Evolutionary conservation across 2,329 filamentous ascomycete genomes (phyloP).

Genomic region (Ophiostoma piceae): DNA sequence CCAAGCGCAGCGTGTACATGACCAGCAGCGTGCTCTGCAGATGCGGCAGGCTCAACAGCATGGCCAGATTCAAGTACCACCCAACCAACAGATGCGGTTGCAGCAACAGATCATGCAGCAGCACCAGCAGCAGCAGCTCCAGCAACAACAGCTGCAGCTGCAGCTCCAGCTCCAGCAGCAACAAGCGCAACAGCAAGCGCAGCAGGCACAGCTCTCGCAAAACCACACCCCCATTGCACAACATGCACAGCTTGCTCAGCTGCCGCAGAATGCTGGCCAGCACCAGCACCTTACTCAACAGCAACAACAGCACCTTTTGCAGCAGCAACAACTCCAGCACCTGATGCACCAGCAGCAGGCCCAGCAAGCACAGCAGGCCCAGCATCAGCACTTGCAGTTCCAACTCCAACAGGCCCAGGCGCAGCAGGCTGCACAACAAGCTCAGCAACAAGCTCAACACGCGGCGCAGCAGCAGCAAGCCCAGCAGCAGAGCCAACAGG

Average conservation of each 20-base stretch:
- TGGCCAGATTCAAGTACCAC: slow-evolving; percentile 27
- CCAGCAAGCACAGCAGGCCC: slow-evolving; percentile 41
- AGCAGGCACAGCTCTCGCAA: slow-evolving; percentile 31
- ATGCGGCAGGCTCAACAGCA: slow-evolving; percentile 56
- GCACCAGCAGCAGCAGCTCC: slow-evolving; percentile 44
- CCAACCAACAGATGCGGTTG: slow-evolving; percentile 57
- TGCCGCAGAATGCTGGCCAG: slow-evolving; percentile 7
- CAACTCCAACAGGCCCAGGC: slow-evolving; percentile 36
- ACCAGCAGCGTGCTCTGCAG: slow-evolving; percentile 50
- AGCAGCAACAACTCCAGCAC: slow-evolving; percentile 33
- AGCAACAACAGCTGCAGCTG: slow-evolving; percentile 45
- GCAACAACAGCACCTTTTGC: slow-evolving; percentile 40
- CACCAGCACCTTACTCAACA: slow-evolving; percentile 22
- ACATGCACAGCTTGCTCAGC: slow-evolving; percentile 24
- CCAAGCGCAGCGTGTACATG: slow-evolving; percentile 61
- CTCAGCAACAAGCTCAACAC: slow-evolving; percentile 39
- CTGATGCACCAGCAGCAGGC: slow-evolving; percentile 37
- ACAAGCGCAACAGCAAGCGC: slow-evolving; percentile 23
- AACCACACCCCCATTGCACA: slow-evolving; percentile 19
- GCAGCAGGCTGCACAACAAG: slow-evolving; percentile 47
- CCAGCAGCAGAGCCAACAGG: slow-evolving; percentile 37
- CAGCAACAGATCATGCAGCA: slow-evolving; percentile 49
- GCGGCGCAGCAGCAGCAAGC: slow-evolving; percentile 31
- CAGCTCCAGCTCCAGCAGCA: slow-evolving; percentile 42
- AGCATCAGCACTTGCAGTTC: slow-evolving; percentile 26